Conservation (phyloP, 2,329 filamentous ascomycete species). For the Penicillium sp. region DNA sequence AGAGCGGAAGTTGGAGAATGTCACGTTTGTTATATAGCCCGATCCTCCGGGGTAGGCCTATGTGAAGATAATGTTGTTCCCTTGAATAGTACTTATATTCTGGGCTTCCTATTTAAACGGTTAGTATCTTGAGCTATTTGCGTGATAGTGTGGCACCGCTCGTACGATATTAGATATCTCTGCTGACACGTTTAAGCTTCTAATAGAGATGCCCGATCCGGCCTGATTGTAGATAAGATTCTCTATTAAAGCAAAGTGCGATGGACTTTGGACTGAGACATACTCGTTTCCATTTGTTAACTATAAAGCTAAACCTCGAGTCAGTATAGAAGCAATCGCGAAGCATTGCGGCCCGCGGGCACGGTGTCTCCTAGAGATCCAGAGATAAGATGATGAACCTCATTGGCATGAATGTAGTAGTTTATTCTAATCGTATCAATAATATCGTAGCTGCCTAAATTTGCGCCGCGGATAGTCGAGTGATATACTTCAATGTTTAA, state of each 20-base stretch:
- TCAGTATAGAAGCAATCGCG: background rate
- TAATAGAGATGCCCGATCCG: constrained; percentile 47
- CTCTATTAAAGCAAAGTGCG: constrained; percentile 44
- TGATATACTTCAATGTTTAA: constrained; percentile 48
- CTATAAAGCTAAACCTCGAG: constrained; percentile 10
- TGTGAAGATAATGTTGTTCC: constrained; percentile 48
- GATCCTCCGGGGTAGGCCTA: constrained; percentile 49
- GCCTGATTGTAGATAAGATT: constrained; percentile 47
- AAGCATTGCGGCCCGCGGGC: background rate
- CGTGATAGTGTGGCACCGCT: background rate
- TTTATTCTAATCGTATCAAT: constrained; percentile 47
- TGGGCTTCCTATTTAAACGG: constrained; percentile 32
- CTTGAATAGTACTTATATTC: constrained; percentile 48
- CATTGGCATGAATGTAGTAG: constrained; percentile 47
- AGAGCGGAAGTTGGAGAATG: constrained; percentile 41
- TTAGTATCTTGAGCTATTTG: background rate
- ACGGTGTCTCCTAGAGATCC: background rate
- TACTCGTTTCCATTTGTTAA: constrained; percentile 49
- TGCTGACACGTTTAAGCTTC: constrained; percentile 41
- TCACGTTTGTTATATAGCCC: constrained; percentile 45
- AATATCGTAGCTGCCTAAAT: constrained; percentile 47
- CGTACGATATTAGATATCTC: constrained; percentile 41
- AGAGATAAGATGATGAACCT: constrained; percentile 20
- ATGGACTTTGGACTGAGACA: constrained; percentile 47
- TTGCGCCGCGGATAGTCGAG: constrained; percentile 45